Conservation (phyloP, 495 filamentous ascomycete species). For the Trichoderma asperelloides region DNA sequence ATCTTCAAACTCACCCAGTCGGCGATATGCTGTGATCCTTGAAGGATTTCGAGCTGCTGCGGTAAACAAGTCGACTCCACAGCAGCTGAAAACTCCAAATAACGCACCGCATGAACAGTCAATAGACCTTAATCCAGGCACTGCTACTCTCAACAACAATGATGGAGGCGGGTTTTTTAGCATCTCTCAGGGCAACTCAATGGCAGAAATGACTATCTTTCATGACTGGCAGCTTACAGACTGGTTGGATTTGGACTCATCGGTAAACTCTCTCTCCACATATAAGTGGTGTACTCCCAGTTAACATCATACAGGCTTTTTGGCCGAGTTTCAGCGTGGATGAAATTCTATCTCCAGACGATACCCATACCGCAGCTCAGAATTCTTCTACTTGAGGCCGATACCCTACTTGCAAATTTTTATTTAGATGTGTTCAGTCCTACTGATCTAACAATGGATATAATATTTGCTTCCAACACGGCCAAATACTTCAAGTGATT, state of each 20-base stretch:
- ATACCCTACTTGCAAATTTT: not conserved
- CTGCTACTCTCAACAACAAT: not conserved
- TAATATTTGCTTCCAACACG: not conserved
- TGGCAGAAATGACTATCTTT: not conserved
- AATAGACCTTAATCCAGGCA: not conserved
- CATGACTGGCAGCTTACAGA: constrained; percentile 16
- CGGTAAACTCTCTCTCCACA: constrained; percentile 11
- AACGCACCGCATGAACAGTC: not conserved
- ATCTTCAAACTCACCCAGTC: constrained; percentile 41
- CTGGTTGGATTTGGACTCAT: constrained; percentile 21
- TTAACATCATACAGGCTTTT: not conserved
- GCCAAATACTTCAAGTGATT: too few species aligned
- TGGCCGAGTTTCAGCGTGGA: not conserved
- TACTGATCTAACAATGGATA: not conserved
- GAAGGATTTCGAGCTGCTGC: constrained; percentile 27
- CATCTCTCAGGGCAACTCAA: not conserved
- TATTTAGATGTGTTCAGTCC: not conserved
- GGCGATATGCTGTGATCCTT: constrained; percentile 43
- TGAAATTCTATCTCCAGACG: not conserved
- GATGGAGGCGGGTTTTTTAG: not conserved
- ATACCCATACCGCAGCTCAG: not conserved
- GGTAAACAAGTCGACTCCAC: not conserved
- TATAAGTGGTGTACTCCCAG: not conserved
- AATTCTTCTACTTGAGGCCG: not conserved
- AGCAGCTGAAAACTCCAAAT: not conserved